Percentiles rank a stretch among this genome's conserved stretches.
Evolutionary conservation across 2,329 filamentous ascomycete species (phyloP).

Genomic region (Cladophialophora chaetospira): DNA sequence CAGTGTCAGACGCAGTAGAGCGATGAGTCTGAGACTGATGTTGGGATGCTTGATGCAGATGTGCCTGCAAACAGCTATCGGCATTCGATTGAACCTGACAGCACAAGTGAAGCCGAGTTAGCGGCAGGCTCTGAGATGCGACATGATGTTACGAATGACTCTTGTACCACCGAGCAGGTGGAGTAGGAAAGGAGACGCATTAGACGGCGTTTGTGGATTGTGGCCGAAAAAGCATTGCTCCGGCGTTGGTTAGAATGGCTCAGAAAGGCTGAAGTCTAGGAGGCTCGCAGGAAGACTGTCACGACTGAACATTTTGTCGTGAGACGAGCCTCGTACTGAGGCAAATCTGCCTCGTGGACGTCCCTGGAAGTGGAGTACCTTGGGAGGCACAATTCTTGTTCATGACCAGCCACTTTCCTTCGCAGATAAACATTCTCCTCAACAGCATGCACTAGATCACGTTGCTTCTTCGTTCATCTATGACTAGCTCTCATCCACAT

Average conservation of each 20-base stretch:
- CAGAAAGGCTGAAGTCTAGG: neutral
- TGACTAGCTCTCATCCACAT: neutral
- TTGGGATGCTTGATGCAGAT: neutral
- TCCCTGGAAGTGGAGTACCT: neutral
- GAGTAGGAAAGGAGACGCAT: neutral
- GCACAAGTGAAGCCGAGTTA: too few species aligned
- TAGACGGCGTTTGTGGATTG: neutral
- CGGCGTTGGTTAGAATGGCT: slow-evolving; percentile 1
- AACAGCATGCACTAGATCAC: neutral
- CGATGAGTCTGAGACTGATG: neutral
- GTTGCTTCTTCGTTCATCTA: neutral
- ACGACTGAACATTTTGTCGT: neutral
- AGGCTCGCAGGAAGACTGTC: neutral
- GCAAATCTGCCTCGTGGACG: too few species aligned
- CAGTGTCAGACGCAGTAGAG: slow-evolving; percentile 53
- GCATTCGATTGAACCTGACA: neutral
- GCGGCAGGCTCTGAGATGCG: neutral
- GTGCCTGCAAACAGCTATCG: neutral
- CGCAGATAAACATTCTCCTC: neutral
- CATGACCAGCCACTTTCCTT: neutral
- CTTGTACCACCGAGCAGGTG: neutral
- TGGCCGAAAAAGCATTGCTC: slow-evolving; percentile 1
- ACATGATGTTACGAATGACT: neutral
- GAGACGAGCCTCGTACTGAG: neutral
- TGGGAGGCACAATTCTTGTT: neutral